These are phyloP conservation scores for Elymus sibiricus DNA, from an alignment of 176 grass and related monocot genomes.

Conservation along the genomic window DNA sequence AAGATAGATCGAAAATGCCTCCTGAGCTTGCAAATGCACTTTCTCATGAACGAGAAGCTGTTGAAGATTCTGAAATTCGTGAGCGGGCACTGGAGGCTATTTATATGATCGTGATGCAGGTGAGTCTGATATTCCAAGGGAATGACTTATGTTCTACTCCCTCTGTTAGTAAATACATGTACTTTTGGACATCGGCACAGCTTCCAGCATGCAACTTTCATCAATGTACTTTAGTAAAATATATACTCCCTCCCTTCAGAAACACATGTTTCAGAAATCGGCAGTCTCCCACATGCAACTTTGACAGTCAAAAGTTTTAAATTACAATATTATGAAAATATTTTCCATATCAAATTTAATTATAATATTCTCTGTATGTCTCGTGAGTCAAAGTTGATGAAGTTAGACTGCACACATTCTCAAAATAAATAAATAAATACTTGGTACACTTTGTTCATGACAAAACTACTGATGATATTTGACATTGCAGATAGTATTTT, in stretches of 20 bases:
- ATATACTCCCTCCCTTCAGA: not conserved
- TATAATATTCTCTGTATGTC: not conserved
- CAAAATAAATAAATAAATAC: too few species aligned
- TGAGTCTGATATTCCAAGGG: conserved; percentile 17
- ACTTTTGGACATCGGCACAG: not conserved
- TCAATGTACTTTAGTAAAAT: not conserved
- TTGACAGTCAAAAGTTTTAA: not conserved
- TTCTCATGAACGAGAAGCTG: conserved; percentile 84
- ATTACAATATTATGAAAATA: not conserved
- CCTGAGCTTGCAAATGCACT: conserved; percentile 74
- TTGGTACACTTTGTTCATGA: not conserved
- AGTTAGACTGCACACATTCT: too few species aligned
- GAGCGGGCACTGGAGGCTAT: conserved; percentile 81
- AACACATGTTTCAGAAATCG: not conserved
- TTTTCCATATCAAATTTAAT: not conserved
- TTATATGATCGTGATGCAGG: conserved; percentile 95
- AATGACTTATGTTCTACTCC: not conserved
- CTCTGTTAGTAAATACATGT: not conserved
- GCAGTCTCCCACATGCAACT: not conserved
- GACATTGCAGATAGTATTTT: not conserved
- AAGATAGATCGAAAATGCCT: conserved; percentile 88
- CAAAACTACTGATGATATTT: not conserved
- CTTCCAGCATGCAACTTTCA: not conserved
- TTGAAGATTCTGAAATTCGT: conserved; percentile 86
- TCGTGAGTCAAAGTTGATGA: too few species aligned